Evolutionary conservation across 1,284 basidiomycete species (phyloP).

Genomic region (Sporisorium exsertum): DNA sequence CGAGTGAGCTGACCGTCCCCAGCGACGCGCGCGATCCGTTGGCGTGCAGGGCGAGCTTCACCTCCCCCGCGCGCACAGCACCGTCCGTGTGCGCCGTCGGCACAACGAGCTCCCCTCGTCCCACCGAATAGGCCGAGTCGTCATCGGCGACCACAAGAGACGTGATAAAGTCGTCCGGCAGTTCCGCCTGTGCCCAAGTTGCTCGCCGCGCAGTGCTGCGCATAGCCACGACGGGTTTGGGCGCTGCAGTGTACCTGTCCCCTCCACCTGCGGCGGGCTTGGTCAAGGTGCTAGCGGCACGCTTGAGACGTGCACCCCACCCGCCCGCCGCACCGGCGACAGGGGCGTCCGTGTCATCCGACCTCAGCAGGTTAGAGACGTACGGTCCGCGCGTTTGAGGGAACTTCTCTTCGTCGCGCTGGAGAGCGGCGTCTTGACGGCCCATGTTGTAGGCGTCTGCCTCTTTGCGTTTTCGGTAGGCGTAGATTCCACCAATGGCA

Average conservation of each 20-base stretch:
- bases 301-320: conserved; percentile 28
- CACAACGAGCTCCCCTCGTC: conserved; percentile 16
- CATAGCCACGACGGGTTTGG: conserved; percentile 18
- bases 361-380: conserved; percentile 46
- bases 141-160: conserved; percentile 33
- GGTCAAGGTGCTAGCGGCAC: conserved; percentile 23
- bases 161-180: conserved; percentile 48
- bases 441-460: conserved; percentile 39
- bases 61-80: background rate
- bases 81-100: background rate
- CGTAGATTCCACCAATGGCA: conserved; percentile 62
- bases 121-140: background rate
- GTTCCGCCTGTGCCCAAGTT: background rate
- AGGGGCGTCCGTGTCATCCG: conserved; percentile 9
- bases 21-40: conserved; percentile 21
- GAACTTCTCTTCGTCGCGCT: conserved; percentile 22
- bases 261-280: background rate
- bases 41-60: conserved; percentile 5
- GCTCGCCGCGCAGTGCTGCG: conserved; percentile 18
- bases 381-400: conserved; percentile 21
- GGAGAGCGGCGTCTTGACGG: conserved; percentile 4
- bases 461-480: conserved; percentile 60
- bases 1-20: conserved; percentile 3
- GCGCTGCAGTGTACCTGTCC: conserved; percentile 22
- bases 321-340: conserved; percentile 9